Conservation (phyloP, 352 stramenopile genomes). For the Labyrinthula sp. region DNA sequence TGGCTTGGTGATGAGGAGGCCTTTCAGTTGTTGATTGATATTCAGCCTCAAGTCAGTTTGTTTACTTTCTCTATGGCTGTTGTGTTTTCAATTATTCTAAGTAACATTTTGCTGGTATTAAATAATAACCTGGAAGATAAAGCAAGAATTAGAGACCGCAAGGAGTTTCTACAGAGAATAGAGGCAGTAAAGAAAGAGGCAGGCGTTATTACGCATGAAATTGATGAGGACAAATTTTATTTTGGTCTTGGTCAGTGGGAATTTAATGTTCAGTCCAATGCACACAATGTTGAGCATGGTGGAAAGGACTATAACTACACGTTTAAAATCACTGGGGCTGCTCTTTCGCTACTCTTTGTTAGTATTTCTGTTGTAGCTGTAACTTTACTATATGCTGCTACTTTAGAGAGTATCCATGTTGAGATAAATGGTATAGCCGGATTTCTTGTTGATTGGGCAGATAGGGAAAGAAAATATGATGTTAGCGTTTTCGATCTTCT, state of each 20-base stretch:
- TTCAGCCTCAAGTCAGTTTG: constrained; percentile 12
- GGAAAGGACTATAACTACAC: constrained; percentile 11
- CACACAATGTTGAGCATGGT: background rate
- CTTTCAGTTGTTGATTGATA: constrained; percentile 13
- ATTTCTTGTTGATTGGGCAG: constrained; percentile 7
- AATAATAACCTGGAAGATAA: constrained; percentile 4
- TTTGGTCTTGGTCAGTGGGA: constrained; percentile 23
- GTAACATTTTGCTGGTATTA: constrained; percentile 22
- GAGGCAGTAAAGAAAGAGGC: no score
- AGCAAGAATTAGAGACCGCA: no score
- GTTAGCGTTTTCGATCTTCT: constrained; percentile 21
- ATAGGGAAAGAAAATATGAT: background rate
- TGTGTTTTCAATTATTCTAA: constrained; percentile 18
- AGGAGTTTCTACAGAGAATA: no score
- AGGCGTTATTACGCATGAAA: constrained; percentile 13
- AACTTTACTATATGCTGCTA: constrained; percentile 2
- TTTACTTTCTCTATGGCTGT: constrained; percentile 24
- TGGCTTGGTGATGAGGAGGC: no score
- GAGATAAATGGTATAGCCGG: constrained; percentile 7
- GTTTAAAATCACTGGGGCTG: no score
- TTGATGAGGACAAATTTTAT: constrained; percentile 16
- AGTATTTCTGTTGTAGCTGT: no score
- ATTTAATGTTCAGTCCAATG: constrained; percentile 9
- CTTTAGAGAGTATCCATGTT: constrained; percentile 6
- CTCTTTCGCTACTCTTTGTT: no score